Evolutionary conservation across 2,329 filamentous ascomycete species (phyloP), one percentile per base, ranked within the genome.

Genomic region (Trichoderma guizhouense): DNA sequence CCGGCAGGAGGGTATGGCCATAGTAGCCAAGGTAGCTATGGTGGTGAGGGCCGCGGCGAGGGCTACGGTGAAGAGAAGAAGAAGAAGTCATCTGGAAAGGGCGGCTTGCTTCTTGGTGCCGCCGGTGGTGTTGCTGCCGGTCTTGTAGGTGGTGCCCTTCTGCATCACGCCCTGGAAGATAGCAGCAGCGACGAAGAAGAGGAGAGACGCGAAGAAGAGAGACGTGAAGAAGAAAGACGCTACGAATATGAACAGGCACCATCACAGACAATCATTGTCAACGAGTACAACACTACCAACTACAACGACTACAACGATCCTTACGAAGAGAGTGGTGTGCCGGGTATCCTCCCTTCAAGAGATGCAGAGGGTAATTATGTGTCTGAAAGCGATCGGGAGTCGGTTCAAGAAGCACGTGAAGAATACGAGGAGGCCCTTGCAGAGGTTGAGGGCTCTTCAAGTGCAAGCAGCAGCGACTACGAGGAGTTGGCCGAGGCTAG

Each of bases 101-200:
- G 85, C 24, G 86, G 86, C 76, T 84, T 89, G 78, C 81, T 91
- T 58, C 83, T 89, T 26, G 89, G 85, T 57, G 89, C 87, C 65
- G 87, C 86, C 11, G 89, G 84, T 43, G 90, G 90, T 79, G 77
- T 91, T 24, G 89, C 86, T 1, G 81, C 86, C 14, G 88, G 88
- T 74, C 86, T 84, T 69, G 78, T 88, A 51, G 90, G 86, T 28
- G 89, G 89, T 65, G 89, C 87, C 3, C 76, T 89, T 60, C 82
- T 91, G 68, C 86, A 85, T 57, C 84, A 91, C 76, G 87, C 86
- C 68, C 75, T 89, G 34, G 71, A 78, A 64, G 71, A 75, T n/a
- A 66, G 71, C 55, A 76, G 78, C 64, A 77, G 75, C 60, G 60
- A 71, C 26, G 67, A 68, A 71, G 74, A 75, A 11, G 66, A 69